Conservation (phyloP, 108 stramenopile genomes). For the Stephanodiscus minutulus region DNA sequence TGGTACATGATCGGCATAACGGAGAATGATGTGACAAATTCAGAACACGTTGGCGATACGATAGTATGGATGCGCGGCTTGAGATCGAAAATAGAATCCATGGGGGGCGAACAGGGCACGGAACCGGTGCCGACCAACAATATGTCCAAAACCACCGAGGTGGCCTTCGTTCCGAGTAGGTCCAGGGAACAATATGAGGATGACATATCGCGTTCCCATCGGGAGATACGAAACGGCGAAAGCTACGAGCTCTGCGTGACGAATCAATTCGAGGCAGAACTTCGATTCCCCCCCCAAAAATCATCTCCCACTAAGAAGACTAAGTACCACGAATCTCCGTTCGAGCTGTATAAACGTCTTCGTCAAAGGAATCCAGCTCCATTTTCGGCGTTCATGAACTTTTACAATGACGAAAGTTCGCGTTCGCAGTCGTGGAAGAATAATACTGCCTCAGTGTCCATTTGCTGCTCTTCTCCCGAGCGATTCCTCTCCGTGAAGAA, state of each 20-base stretch:
- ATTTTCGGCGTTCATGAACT: conserved; percentile 82
- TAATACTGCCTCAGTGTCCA: conserved; percentile 53
- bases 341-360: conserved; percentile 73
- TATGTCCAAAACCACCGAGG: conserved; percentile 8
- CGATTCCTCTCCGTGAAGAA: conserved; percentile 83
- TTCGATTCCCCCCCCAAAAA: conserved; percentile 12
- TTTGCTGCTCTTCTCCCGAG: conserved; percentile 96
- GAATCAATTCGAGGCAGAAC: conserved; percentile 71
- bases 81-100: conserved; percentile 17
- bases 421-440: not conserved
- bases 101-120: not conserved
- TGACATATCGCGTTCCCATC: conserved; percentile 71
- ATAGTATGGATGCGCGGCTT: conserved; percentile 65
- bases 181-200: conserved; percentile 53
- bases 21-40: conserved; percentile 3
- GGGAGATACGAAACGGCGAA: conserved; percentile 84
- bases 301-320: not conserved
- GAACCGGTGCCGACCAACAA: not conserved
- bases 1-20: conserved; percentile 76
- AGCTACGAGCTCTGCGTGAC: conserved; percentile 95
- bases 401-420: conserved; percentile 25
- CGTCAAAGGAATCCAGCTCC: conserved; percentile 91
- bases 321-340: conserved; percentile 42
- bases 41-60: conserved; percentile 6
- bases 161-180: conserved; percentile 61